Base-by-base conservation (phyloP, 2,329 filamentous ascomycete species). In the Colletotrichum lindemuthianum region DNA sequence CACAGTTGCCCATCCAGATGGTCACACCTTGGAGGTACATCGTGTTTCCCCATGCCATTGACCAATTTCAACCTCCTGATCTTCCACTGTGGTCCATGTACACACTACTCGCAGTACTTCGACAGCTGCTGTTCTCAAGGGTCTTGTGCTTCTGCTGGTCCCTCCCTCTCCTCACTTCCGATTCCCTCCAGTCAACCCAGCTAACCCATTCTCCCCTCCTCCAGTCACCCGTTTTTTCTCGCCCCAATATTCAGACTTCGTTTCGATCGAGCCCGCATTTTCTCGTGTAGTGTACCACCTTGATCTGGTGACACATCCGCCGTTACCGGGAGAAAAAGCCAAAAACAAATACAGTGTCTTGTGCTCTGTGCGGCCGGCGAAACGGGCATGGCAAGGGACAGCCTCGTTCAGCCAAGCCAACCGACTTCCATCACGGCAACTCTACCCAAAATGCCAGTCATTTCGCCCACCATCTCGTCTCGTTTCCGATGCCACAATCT, bases 1-100 rank as follows among this genome's bases (percentile, higher is more conserved):
- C 51, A 65, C 58, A 65, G 45, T 65, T 13, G 51, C 36, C 36
- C 48, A 37, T 50, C 49, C n/a, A 43, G 45, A 47, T 32, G 52
- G 59, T 39, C 63, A 52, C 52, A 65, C 63, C 51, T 63, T 65
- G 58, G 47, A 52, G 59, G 32, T 63, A 63, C 63, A 56, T 58
- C 49, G 47, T 16, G 40, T 11, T 47, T 55, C 51, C 58, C 47
- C 13, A 55, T 51, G 34, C 34, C 16, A 36, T 55, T 39, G 57
- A 60, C 50, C 60, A 53, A 63, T 49, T 40, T 48, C 55, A 13
- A 36, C 8, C 41, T 40, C 48, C 24, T 36, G 34, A 41, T 48
- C 54, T 51, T n/a, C 34, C 37, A 47, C 13, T 54, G 13, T 24
- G 15, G 33, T 39, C 24, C 24, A 24, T 24, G 24, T 24, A 24